Evolutionary conservation across 441 rosid species (phyloP).

Genomic region (Syzygium syzygioides): DNA sequence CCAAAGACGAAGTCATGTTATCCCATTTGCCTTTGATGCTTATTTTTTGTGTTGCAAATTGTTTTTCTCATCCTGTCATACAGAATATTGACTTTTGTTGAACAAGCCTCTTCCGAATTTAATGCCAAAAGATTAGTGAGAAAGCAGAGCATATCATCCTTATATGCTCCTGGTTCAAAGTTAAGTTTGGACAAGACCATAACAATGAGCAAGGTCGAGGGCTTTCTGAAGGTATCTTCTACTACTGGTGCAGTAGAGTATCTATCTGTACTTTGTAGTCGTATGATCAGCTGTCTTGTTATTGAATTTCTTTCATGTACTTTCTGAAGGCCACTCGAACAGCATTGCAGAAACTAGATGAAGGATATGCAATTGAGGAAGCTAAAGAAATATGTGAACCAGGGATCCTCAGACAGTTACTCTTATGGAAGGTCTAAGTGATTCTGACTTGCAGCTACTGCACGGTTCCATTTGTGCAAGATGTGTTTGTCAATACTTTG

Average conservation of each 20-base stretch:
- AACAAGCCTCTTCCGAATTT: background rate
- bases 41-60: background rate
- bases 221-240: slow-evolving; percentile 3
- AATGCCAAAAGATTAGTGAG: background rate
- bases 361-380: slow-evolving; percentile 5
- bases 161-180: background rate
- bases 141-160: background rate
- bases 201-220: slow-evolving; percentile 6
- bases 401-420: slow-evolving; percentile 2
- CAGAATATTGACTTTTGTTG: background rate
- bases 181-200: slow-evolving; percentile 3
- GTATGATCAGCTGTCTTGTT: background rate
- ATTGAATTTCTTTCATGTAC: background rate
- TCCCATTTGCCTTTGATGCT: background rate
- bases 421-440: slow-evolving; percentile 4
- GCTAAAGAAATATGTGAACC: slow-evolving; percentile 14
- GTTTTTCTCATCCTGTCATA: background rate
- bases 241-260: background rate
- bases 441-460: background rate
- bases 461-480: background rate
- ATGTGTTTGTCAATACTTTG: background rate
- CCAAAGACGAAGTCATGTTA: background rate
- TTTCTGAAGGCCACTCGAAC: slow-evolving; percentile 6
- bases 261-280: background rate
- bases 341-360: slow-evolving; percentile 10